Percentiles rank a stretch among this genome's conserved stretches.
Evolutionary conservation across 306 rosid species (phyloP).

Genomic region (Lagenaria siceraria): DNA sequence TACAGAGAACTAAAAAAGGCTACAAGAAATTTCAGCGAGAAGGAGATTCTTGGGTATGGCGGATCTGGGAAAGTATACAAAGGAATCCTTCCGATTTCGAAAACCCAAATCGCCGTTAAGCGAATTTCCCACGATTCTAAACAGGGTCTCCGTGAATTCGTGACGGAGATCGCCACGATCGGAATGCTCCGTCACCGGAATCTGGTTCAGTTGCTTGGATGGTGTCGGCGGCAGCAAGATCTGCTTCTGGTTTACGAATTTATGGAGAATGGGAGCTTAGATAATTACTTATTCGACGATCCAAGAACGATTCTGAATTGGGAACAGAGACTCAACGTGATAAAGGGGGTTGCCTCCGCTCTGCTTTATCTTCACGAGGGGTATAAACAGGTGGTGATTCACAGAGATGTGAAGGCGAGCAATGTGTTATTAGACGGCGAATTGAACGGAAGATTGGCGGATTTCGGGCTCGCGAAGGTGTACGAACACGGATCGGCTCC

Average conservation of each 20-base stretch:
- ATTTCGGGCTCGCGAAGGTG: constrained; percentile 37
- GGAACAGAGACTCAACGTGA: background rate
- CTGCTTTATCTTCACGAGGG: constrained; percentile 8
- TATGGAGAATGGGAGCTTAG: constrained; percentile 6
- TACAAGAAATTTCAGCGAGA: constrained; percentile 8
- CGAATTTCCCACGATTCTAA: constrained; percentile 2
- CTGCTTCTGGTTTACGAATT: constrained; percentile 9
- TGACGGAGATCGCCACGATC: constrained; percentile 7
- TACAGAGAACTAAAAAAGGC: constrained; percentile 7
- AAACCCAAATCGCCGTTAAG: constrained; percentile 12
- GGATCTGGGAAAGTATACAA: constrained; percentile 17
- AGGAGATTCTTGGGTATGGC: constrained; percentile 9
- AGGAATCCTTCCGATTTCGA: constrained; percentile 6
- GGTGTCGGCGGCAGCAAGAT: constrained; percentile 7
- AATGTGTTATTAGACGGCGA: constrained; percentile 22
- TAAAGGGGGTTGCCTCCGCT: constrained; percentile 5
- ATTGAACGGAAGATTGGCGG: constrained; percentile 17
- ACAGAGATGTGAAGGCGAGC: constrained; percentile 29
- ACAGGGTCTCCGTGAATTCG: constrained; percentile 16
- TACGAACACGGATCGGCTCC: constrained; percentile 55
- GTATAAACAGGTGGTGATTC: constrained; percentile 23
- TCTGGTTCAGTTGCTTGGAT: constrained; percentile 8
- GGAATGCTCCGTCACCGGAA: constrained; percentile 12
- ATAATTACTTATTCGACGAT: constrained; percentile 3
- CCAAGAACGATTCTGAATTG: background rate